Evolutionary conservation across 78 protist genomes (phyloP).

Genomic region (Diacronema lutheri): DNA sequence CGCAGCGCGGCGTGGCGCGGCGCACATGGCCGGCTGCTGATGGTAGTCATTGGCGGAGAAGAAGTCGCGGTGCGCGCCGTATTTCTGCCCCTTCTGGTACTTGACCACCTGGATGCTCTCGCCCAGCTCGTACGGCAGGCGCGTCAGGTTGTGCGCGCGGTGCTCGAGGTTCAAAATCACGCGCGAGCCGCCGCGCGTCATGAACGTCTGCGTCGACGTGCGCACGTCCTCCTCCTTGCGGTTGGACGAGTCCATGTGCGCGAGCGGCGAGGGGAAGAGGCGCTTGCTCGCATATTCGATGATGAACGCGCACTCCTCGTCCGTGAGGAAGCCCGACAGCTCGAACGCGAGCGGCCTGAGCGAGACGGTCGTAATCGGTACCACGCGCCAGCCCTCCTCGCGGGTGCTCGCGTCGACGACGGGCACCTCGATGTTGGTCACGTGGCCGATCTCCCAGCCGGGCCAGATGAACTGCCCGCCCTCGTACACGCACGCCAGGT

Average conservation of each 20-base stretch:
- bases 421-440: neutral
- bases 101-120: conserved; percentile 19
- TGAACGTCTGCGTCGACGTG: conserved; percentile 24
- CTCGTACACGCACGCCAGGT: neutral
- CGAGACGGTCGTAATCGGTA: neutral
- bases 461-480: conserved; percentile 28
- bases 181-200: neutral
- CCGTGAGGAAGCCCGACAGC: conserved; percentile 5
- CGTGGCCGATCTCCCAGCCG: neutral
- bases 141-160: conserved; percentile 25
- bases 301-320: conserved; percentile 11
- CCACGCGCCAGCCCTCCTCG: neutral
- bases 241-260: neutral
- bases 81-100: conserved; percentile 2
- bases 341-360: neutral
- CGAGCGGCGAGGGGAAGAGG: neutral
- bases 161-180: neutral
- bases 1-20: neutral
- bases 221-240: neutral
- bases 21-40: neutral
- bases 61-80: conserved; percentile 26
- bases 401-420: neutral
- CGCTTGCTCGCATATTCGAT: neutral
- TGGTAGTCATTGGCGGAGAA: conserved; percentile 18
- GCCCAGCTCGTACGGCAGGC: conserved; percentile 17